Evolutionary conservation across 352 stramenopile species (phyloP).

Genomic region (Pythium dissimile): DNA sequence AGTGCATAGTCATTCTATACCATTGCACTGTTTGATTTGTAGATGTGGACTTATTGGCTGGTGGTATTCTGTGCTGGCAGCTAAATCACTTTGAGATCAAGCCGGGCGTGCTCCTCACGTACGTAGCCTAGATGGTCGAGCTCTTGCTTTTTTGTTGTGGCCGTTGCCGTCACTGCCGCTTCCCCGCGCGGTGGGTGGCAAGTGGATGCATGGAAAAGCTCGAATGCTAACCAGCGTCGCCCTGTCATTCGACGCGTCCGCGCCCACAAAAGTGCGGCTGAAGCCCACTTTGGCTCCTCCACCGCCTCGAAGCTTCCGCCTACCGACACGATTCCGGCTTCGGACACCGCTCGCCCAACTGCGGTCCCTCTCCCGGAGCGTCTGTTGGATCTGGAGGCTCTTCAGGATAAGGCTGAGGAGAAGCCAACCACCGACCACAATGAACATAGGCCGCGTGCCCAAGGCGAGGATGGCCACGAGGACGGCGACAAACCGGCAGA

Average conservation of each 20-base stretch:
- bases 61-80: slow-evolving; percentile 27
- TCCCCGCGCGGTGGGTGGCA: too few species aligned
- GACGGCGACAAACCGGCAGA: background rate
- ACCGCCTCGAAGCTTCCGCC: background rate
- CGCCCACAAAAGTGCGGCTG: slow-evolving; percentile 6
- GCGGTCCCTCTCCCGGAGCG: background rate
- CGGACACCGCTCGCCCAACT: background rate
- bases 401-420: too few species aligned
- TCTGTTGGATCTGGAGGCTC: background rate
- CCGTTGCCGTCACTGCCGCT: background rate
- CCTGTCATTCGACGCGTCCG: background rate
- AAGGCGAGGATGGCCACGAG: background rate
- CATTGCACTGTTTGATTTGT: too few species aligned
- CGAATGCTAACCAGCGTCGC: background rate
- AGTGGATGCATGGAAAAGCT: background rate
- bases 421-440: too few species aligned
- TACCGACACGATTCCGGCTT: background rate
- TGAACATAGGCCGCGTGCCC: too few species aligned
- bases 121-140: slow-evolving; percentile 11
- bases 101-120: slow-evolving; percentile 81
- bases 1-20: too few species aligned
- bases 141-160: background rate
- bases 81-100: slow-evolving; percentile 84
- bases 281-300: slow-evolving; percentile 5
- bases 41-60: too few species aligned